phyloP scores from a whole-genome alignment of 192 early-diverging fungal species.

The Backusella tarrabulga region DNA sequence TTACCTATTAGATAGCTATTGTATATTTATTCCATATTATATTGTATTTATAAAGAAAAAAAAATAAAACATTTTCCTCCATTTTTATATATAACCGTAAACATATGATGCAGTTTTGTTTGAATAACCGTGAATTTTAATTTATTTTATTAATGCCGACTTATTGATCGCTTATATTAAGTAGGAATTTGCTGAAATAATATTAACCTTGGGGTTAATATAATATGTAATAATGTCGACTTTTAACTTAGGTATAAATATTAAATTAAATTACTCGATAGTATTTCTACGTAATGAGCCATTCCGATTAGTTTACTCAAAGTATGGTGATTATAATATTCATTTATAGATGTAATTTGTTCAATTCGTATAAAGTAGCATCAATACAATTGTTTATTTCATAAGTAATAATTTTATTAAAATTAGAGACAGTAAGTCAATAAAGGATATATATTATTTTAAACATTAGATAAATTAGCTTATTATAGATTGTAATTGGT shows the following conservation, averaged over 20 bases:
- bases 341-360: neutral
- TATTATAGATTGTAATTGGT: neutral
- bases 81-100: neutral
- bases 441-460: neutral
- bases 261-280: no score
- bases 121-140: neutral
- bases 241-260: no score
- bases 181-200: no score
- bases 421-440: neutral
- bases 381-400: neutral
- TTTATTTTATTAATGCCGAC: neutral
- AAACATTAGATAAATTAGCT: neutral
- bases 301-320: neutral
- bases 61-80: neutral
- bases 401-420: neutral
- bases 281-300: no score
- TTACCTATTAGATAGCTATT: neutral
- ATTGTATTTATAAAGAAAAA: constrained; percentile 1
- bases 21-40: neutral
- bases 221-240: no score
- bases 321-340: neutral
- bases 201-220: no score
- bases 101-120: neutral
- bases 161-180: no score
- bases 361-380: neutral